These are phyloP conservation scores for Chaetomium cochliodes DNA, from an alignment of 495 filamentous ascomycete species.

Conservation along the genomic window DNA sequence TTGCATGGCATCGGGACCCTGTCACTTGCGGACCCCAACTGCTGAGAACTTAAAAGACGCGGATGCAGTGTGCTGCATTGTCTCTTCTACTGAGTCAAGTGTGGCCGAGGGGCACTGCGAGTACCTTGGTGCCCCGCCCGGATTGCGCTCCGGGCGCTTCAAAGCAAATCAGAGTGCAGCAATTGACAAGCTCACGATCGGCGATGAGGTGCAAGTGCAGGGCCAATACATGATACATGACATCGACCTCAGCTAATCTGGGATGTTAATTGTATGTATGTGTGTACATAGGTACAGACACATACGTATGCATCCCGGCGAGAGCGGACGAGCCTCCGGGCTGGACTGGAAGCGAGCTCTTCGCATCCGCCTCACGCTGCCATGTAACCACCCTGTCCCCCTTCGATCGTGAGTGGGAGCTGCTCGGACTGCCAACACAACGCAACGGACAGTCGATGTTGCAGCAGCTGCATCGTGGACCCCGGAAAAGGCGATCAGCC, in stretches of 20 bases:
- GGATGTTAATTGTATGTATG: too few species aligned
- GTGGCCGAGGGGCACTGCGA: neutral
- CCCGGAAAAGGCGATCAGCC: conserved; percentile 10
- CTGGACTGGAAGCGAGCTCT: neutral
- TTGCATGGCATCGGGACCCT: neutral
- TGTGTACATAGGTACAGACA: too few species aligned
- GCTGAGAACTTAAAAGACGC: neutral
- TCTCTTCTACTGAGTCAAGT: neutral
- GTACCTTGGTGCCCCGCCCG: conserved; percentile 11
- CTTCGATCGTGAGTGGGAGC: too few species aligned
- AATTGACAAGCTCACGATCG: neutral
- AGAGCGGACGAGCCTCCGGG: neutral
- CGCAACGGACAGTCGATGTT: neutral
- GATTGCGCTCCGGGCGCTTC: conserved; percentile 12
- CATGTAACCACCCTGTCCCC: neutral
- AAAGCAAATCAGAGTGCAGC: conserved; percentile 12
- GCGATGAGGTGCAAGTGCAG: too few species aligned
- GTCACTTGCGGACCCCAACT: too few species aligned
- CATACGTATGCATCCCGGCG: neutral
- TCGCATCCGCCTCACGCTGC: neutral
- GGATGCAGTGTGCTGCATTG: neutral
- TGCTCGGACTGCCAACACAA: neutral
- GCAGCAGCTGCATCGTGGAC: conserved; percentile 14
- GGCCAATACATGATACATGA: too few species aligned
- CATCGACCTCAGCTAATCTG: too few species aligned